Evolutionary conservation across 2,329 filamentous ascomycete species (phyloP), one percentile per base, ranked within the genome.

Genomic region (Rhinocladiella mackenziei): DNA sequence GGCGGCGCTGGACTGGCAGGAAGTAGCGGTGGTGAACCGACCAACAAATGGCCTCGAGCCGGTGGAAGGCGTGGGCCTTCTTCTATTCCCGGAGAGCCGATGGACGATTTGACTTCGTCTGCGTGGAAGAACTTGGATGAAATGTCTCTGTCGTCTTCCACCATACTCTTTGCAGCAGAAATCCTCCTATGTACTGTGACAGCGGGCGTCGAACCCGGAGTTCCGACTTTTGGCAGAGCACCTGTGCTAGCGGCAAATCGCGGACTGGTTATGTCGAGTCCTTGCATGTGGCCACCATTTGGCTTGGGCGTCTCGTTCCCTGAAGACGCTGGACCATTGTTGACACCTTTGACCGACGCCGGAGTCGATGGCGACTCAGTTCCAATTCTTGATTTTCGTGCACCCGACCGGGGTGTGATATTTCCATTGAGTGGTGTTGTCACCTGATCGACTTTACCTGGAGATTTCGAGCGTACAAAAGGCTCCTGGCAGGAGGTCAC

Each of bases 51-150:
- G 63, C 11, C 60, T 50, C 37, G 51, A 43, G 17, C 54, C 41
- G 35, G 59, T 48, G 45, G 28, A 14, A 45, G 37, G 23, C 36
- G 2, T 51, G 54, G 6, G 56, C 54, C n/a, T 48, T 53, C 65
- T 19, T 63, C 58, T 7, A 59, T 49, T 3, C 64, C 65, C 43
- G 69, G 45, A 19, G 53, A 46, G 28, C 67, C 68, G 22, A 67
- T 66, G 19, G 68, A 54, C 15, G 71, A 65, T 56, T 77, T 82
- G 28, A 77, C 84, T 56, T 95, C 87, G 62, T 82, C 87, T 19
- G 89, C 92, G 62, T 94, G 89, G 64, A 98, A 96, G 74, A 97
- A 97, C 69, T 88, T 91, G 40, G 83, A 35, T 43, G 48, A 44
- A 9, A 39, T 35, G 17, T 56, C 55, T 31, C 57, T 64, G 39